Evolutionary conservation across 1,139 yeast genomes (phyloP), one percentile per base, ranked within the genome.

Genomic region (Scheffersomyces parashehatae): DNA sequence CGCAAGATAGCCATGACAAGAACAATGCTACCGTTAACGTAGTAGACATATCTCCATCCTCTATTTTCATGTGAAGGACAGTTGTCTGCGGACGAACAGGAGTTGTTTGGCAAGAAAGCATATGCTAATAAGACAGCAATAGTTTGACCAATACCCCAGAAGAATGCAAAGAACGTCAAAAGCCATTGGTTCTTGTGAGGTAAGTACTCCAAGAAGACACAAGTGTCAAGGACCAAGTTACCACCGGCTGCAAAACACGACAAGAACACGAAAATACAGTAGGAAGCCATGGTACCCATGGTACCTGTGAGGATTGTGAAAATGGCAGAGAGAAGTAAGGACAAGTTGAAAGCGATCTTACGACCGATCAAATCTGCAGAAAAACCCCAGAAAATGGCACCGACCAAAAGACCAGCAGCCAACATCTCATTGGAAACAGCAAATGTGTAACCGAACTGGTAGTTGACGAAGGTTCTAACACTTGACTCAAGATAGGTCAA

Each of bases 131-230:
- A 65, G 24, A 68, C 68, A 7, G 83, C 77, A 38, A 81, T 64
- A 0, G 83, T 75, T 59, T 81, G 85, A 35, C 86, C 86, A 41
- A 82, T 59, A 45, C 83, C 84, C 85, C 86, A 82, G 67, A 79
- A 81, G 28, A 70, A 64, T 6, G 86, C 85, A 67, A 81, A 70
- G 31, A 78, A 65, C 0, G 85, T 79, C 39, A 77, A 67, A 47
- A 80, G 58, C 72, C 75, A 79, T 53, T 79, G 82, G 51, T 73
- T 65, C 40, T 73, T 74, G 36, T 68, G 66, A 2, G 87, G 86
- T 45, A 81, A 61, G 50, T 71, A 80, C 55, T 82, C 87, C 44
- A 82, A 62, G 51, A 82, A 80, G 5, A 81, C 80, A 42, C 84
- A 73, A 28, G 82, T 79, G 59, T 82, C 87, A 32, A 81, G 65